phyloP scores from a whole-genome alignment of 2,329 filamentous ascomycete species.

The Xylariaceae sp. region DNA sequence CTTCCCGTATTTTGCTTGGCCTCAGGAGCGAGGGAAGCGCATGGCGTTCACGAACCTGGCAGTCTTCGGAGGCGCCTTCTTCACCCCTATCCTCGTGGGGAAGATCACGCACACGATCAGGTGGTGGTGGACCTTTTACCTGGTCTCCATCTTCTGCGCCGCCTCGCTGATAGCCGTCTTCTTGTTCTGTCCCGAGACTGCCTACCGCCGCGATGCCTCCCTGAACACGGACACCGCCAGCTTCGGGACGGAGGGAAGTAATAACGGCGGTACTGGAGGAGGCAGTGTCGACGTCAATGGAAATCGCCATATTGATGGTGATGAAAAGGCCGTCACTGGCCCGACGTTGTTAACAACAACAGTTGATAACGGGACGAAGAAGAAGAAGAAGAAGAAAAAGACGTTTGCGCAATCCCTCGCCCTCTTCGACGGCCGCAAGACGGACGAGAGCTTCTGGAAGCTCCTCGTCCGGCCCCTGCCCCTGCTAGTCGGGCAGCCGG shows the following conservation, averaged over 20 bases:
- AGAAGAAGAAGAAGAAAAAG: conserved; percentile 35
- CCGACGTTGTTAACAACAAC: no score
- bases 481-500: conserved; percentile 76
- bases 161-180: conserved; percentile 64
- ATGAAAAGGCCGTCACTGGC: conserved; percentile 3
- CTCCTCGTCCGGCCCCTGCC: conserved; percentile 70
- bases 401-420: conserved; percentile 56
- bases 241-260: conserved; percentile 4
- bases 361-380: not conserved
- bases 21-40: conserved; percentile 71
- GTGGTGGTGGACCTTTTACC: conserved; percentile 87
- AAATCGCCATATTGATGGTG: no score
- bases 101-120: conserved; percentile 71
- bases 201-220: conserved; percentile 60
- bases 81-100: conserved; percentile 83
- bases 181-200: conserved; percentile 79
- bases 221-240: conserved; percentile 64
- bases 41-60: conserved; percentile 72
- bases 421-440: conserved; percentile 77
- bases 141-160: conserved; percentile 78
- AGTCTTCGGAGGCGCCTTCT: conserved; percentile 52
- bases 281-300: no score
- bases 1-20: no score
- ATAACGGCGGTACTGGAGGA: not conserved
- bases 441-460: conserved; percentile 65